Base-by-base conservation (phyloP, 257 asterid species). In the Striga asiatica region DNA sequence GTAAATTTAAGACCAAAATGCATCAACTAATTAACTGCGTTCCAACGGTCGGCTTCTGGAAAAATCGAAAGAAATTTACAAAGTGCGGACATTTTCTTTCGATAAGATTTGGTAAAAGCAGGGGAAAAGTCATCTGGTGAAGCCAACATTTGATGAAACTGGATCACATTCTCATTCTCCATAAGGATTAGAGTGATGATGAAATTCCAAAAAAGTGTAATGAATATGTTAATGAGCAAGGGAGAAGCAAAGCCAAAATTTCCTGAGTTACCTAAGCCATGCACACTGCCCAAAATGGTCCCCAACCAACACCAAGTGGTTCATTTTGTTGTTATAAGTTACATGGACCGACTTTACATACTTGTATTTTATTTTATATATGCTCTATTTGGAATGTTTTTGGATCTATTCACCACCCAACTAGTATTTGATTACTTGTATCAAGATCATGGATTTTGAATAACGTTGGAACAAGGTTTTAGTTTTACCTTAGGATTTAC, bases 281-380 rank as follows among this genome's bases (percentile, higher is more conserved):
- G 70, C 60, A 51, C 69, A 61, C 31, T 55, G 58, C 62, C 32
- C 51, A 67, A 42, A 38, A 67, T 62, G 71, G 71, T 68, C 71
- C 64, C 71, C 58, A 42, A 9, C 42, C 14, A 9, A 34, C n/a
- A n/a, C n/a, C 58, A 34, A 52, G 50, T 64, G 54, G 50, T 19
- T 23, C n/a, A n/a, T 21, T 12, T 50, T 41, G 12, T 29, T 20
- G 21, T 37, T 19, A 37, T 57, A 50, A 19, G 38, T n/a, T 28
- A 32, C 10, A 32, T 32, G 10, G 10, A 29, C 35, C 35, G 8
- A 7, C 35, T 29, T 29, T 29, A 5, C 1, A 29, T 5, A 29
- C 7, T 28, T 3, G 3, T 32, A 6, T 4, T 35, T 11, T 27
- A 59, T 55, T 3, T 32, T 31, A 28, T 54, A 13, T 9, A 8